Conservation (phyloP, 768 basidiomycete genomes). For the Termitomyces sp. region DNA sequence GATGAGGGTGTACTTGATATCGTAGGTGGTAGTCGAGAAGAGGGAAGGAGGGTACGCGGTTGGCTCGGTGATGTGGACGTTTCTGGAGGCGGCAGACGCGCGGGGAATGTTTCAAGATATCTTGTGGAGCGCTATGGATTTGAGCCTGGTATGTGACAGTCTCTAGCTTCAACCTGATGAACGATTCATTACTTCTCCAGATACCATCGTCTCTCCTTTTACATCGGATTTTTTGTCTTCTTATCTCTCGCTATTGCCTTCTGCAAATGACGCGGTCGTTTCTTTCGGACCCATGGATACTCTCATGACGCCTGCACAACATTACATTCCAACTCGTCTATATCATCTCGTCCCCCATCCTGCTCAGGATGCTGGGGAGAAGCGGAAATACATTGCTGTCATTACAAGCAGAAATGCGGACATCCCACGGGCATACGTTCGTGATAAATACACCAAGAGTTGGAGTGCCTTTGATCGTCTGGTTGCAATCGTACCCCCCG, state of each 20-base stretch:
- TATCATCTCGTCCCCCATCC: constrained; percentile 80
- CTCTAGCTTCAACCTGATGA: background rate
- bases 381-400: constrained; percentile 70
- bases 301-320: constrained; percentile 70
- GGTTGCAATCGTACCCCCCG: constrained; percentile 86
- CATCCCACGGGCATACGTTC: constrained; percentile 77
- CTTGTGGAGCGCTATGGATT: constrained; percentile 81
- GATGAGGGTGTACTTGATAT: constrained; percentile 78
- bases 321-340: constrained; percentile 70
- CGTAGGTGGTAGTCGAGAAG: constrained; percentile 72
- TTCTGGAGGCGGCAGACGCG: constrained; percentile 58
- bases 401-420: constrained; percentile 82
- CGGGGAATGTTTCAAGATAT: constrained; percentile 69
- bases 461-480: constrained; percentile 91
- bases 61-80: constrained; percentile 85
- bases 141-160: constrained; percentile 53
- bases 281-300: constrained; percentile 81
- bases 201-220: constrained; percentile 73
- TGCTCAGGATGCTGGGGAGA: constrained; percentile 72
- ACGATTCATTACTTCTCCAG: constrained; percentile 31
- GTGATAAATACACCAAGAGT: constrained; percentile 90
- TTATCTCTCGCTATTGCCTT: constrained; percentile 75
- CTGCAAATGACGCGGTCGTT: constrained; percentile 70
- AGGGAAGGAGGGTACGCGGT: constrained; percentile 65
- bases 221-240: constrained; percentile 73